Percentiles rank a stretch among this genome's conserved stretches.
These are phyloP conservation scores for Collariella sp. DNA, from an alignment of 495 filamentous ascomycete species.

Conservation along the genomic window DNA sequence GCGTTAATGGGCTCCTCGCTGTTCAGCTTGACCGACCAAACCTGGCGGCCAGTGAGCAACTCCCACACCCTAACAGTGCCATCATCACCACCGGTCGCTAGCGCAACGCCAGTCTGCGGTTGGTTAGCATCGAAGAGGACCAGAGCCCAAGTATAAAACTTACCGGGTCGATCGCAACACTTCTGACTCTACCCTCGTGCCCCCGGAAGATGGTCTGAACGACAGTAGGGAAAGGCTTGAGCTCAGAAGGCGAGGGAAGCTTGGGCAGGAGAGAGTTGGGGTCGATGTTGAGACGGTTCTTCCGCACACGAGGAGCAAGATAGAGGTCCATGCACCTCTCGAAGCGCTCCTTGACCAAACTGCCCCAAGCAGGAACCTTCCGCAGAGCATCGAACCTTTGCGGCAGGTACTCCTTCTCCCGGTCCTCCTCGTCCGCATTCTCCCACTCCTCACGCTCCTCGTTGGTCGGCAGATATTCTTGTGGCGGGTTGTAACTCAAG, in stretches of 20 bases:
- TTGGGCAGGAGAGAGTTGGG: slow-evolving; percentile 90
- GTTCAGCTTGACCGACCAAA: slow-evolving; percentile 74
- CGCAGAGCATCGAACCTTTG: slow-evolving; percentile 72
- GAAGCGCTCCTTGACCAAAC: slow-evolving; percentile 88
- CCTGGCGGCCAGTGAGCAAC: slow-evolving; percentile 71
- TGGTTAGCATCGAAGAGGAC: neutral
- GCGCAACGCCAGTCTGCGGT: slow-evolving; percentile 20
- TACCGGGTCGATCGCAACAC: slow-evolving; percentile 51
- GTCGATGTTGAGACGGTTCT: slow-evolving; percentile 94
- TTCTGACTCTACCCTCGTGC: slow-evolving; percentile 81
- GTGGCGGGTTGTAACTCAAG: slow-evolving; percentile 91
- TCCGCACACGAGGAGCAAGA: slow-evolving; percentile 80
- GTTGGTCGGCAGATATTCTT: slow-evolving; percentile 82
- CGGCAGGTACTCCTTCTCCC: slow-evolving; percentile 81
- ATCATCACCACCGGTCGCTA: slow-evolving; percentile 87
- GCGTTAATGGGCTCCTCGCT: slow-evolving; percentile 76
- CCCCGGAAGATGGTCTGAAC: slow-evolving; percentile 77
- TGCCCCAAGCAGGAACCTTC: slow-evolving; percentile 87
- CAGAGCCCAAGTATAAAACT: neutral
- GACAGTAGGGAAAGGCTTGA: slow-evolving; percentile 86
- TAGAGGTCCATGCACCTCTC: slow-evolving; percentile 94
- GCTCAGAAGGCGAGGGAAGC: slow-evolving; percentile 84
- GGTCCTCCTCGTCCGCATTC: slow-evolving; percentile 77
- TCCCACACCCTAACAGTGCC: slow-evolving; percentile 91
- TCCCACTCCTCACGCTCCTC: slow-evolving; percentile 86